These are phyloP conservation scores for Solanum megistacrolobum DNA, from an alignment of 257 asterid species.

Conservation along the genomic window DNA sequence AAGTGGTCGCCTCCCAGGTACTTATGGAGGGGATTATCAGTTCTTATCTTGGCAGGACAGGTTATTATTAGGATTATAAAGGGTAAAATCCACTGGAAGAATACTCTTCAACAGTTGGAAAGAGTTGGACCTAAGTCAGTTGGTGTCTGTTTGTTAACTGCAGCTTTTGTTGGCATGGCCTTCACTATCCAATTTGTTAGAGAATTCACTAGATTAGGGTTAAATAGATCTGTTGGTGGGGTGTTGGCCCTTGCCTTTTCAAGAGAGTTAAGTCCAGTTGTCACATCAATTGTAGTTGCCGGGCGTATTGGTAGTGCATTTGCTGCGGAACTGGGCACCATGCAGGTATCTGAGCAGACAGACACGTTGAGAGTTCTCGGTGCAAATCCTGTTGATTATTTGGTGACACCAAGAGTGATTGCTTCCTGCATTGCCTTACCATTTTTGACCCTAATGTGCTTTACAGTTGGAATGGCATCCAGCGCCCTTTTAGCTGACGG, in stretches of 20 bases:
- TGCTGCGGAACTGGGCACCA: conserved; percentile 94
- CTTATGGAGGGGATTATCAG: conserved; percentile 86
- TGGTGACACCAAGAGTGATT: conserved; percentile 81
- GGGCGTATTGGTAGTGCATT: conserved; percentile 95
- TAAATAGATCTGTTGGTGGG: conserved; percentile 93
- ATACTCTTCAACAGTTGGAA: conserved; percentile 78
- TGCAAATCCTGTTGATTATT: conserved; percentile 76
- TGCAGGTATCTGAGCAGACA: conserved; percentile 98
- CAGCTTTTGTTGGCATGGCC: conserved; percentile 98
- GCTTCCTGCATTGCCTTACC: conserved; percentile 80
- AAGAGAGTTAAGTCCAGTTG: conserved; percentile 87
- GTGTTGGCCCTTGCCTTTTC: conserved; percentile 86
- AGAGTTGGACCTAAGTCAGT: conserved; percentile 93
- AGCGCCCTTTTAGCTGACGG: conserved; percentile 73
- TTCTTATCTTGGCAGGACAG: conserved; percentile 69
- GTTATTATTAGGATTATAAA: conserved; percentile 44
- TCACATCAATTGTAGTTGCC: conserved; percentile 84
- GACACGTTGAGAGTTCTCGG: conserved; percentile 93
- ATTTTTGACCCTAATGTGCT: conserved; percentile 72
- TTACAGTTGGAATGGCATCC: conserved; percentile 82
- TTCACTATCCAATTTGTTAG: conserved; percentile 92
- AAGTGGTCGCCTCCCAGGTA: conserved; percentile 89
- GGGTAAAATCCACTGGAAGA: conserved; percentile 80
- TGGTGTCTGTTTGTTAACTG: conserved; percentile 79
- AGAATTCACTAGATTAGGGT: conserved; percentile 85